phyloP scores from a whole-genome alignment of 345 rosid species.

The Angophora floribunda region DNA sequence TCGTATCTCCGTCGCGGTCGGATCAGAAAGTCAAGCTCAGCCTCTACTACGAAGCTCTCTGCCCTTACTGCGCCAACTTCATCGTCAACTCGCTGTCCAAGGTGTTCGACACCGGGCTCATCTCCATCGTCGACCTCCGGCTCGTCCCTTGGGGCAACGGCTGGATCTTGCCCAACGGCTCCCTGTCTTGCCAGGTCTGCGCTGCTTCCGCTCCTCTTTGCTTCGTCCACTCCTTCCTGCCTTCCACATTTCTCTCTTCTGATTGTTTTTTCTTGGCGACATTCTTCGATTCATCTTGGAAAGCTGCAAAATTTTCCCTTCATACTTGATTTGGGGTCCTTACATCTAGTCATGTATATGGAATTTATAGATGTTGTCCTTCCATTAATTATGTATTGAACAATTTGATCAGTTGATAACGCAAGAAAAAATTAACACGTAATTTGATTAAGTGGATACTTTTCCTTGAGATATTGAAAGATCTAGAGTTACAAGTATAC shows the following conservation, averaged over 20 bases:
- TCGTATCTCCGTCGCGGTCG: background rate
- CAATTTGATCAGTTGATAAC: background rate
- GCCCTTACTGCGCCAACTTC: constrained; percentile 69
- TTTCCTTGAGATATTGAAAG: background rate
- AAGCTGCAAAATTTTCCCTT: background rate
- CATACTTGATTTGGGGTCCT: background rate
- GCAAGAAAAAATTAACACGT: background rate
- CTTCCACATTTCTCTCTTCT: background rate
- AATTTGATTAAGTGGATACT: background rate
- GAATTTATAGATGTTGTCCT: background rate
- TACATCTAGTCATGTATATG: background rate
- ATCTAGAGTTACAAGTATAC: background rate
- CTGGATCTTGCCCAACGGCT: constrained; percentile 18
- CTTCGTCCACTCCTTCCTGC: background rate
- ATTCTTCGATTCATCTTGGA: background rate
- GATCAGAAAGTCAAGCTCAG: constrained; percentile 37
- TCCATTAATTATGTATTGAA: background rate
- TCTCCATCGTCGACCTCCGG: constrained; percentile 57
- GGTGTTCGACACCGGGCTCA: constrained; percentile 44
- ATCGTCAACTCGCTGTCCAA: constrained; percentile 57
- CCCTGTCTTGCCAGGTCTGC: constrained; percentile 63
- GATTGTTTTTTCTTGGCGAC: background rate
- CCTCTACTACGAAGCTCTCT: constrained; percentile 68
- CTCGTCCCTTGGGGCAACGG: constrained; percentile 86
- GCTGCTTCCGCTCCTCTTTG: background rate